phyloP scores from a whole-genome alignment of 2,329 filamentous ascomycete species.

The Leptoxyphium fumago region DNA sequence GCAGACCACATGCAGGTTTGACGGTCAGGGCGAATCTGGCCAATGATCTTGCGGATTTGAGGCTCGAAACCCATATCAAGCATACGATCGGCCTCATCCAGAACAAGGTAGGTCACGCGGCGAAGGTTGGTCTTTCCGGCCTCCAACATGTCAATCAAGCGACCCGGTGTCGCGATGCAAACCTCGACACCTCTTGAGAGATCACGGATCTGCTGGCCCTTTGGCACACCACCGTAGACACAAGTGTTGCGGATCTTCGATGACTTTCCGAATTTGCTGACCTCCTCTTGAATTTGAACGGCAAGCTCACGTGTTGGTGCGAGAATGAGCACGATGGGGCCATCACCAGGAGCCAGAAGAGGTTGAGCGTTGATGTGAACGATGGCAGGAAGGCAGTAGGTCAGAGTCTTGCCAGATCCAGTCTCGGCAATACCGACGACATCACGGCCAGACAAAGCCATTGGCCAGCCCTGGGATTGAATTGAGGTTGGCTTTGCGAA shows the following conservation, averaged over 20 bases:
- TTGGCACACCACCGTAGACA: conserved; percentile 97
- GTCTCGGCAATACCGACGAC: conserved; percentile 99
- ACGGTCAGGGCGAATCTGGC: conserved; percentile 93
- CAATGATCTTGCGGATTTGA: conserved; percentile 96
- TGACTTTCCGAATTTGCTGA: conserved; percentile 96
- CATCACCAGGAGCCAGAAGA: conserved; percentile 84
- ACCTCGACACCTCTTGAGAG: conserved; percentile 92
- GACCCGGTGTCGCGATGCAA: conserved; percentile 93
- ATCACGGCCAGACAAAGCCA: conserved; percentile 95
- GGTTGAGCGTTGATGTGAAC: conserved; percentile 99
- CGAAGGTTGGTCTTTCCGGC: conserved; percentile 96
- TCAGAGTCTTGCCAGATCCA: conserved; percentile 96
- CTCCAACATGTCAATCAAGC: conserved; percentile 97
- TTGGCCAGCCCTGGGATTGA: conserved; percentile 97
- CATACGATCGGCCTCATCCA: conserved; percentile 99
- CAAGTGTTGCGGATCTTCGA: conserved; percentile 97
- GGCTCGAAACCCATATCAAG: conserved; percentile 99
- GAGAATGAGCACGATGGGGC: conserved; percentile 89
- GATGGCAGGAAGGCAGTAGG: conserved; percentile 93
- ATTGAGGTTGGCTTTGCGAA: conserved; percentile 90
- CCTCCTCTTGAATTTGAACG: conserved; percentile 96
- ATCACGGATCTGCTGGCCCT: conserved; percentile 92
- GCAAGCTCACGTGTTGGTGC: conserved; percentile 95
- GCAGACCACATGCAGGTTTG: conserved; percentile 99
- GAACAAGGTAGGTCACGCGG: conserved; percentile 92